Evolutionary conservation across 2,329 filamentous ascomycete genomes (phyloP).

Genomic region (Alternaria dauci): DNA sequence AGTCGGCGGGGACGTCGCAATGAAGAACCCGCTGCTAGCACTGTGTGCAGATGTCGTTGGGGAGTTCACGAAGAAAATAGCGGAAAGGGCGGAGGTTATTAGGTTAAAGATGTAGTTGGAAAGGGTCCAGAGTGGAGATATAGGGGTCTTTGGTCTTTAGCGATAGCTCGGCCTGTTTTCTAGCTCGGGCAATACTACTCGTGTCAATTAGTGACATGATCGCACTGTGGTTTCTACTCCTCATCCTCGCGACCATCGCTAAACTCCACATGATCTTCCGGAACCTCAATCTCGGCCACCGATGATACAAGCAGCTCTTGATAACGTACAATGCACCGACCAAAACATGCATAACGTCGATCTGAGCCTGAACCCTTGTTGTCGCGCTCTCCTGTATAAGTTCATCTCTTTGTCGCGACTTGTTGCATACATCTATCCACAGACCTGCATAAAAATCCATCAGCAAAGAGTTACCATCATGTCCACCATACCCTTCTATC

Average conservation of each 20-base stretch:
- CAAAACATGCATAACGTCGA: not conserved
- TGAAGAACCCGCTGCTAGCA: slow-evolving; percentile 8
- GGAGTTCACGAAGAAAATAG: slow-evolving; percentile 8
- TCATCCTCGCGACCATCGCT: not conserved
- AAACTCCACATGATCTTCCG: slow-evolving; percentile 9
- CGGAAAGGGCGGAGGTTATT: slow-evolving; percentile 5
- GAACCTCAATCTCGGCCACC: slow-evolving; percentile 6
- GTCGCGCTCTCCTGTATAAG: not conserved
- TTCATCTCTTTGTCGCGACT: not conserved
- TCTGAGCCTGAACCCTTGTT: not conserved
- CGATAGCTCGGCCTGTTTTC: slow-evolving; percentile 7
- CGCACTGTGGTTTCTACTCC: not conserved
- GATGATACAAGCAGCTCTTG: not conserved
- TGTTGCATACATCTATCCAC: not conserved
- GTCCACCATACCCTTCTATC: not conserved
- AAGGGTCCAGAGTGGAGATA: not conserved
- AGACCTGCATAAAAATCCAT: not conserved
- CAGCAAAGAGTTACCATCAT: not conserved
- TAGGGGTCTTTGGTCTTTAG: not conserved
- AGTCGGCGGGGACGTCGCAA: not conserved
- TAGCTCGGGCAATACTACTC: slow-evolving; percentile 1
- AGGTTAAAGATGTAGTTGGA: slow-evolving; percentile 11
- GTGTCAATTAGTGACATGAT: not conserved
- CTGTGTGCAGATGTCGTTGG: slow-evolving; percentile 7
- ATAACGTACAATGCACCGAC: not conserved